Percentiles rank a stretch among this genome's conserved stretches.
Evolutionary conservation across 1,139 yeast genomes (phyloP).

Genomic region (Candida pseudoviswanathii): DNA sequence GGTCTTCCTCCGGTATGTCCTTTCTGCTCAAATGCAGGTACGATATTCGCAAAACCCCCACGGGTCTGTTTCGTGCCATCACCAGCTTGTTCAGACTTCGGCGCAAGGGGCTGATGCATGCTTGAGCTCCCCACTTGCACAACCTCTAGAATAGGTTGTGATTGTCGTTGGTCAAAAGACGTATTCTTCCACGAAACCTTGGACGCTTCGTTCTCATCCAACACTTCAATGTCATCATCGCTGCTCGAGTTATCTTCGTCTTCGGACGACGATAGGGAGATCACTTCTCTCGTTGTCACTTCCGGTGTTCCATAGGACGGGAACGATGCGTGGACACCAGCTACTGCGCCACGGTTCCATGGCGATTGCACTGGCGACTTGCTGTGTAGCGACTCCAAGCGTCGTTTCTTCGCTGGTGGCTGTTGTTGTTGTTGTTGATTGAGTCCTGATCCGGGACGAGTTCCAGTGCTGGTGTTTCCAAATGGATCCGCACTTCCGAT

Average conservation of each 20-base stretch:
- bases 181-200: constrained; percentile 24
- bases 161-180: constrained; percentile 17
- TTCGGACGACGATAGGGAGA: background rate
- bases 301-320: background rate
- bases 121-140: background rate
- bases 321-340: background rate
- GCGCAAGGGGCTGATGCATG: background rate
- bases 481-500: too few species aligned
- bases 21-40: background rate
- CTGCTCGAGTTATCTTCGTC: background rate
- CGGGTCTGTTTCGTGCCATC: too few species aligned
- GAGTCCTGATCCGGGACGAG: too few species aligned
- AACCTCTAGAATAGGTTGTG: background rate
- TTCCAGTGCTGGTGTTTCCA: too few species aligned
- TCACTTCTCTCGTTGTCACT: background rate
- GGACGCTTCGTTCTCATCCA: constrained; percentile 30
- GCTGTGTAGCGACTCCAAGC: constrained; percentile 13
- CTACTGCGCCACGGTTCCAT: background rate
- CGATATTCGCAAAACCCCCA: background rate
- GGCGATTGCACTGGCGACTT: background rate
- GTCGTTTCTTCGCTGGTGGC: constrained; percentile 8
- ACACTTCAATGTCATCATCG: constrained; percentile 25
- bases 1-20: background rate
- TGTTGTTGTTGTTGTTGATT: background rate
- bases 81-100: background rate